Percentiles rank a stretch among this genome's conserved stretches.
Conservation (phyloP, 306 rosid species). For the Begonia loranthoides region DNA sequence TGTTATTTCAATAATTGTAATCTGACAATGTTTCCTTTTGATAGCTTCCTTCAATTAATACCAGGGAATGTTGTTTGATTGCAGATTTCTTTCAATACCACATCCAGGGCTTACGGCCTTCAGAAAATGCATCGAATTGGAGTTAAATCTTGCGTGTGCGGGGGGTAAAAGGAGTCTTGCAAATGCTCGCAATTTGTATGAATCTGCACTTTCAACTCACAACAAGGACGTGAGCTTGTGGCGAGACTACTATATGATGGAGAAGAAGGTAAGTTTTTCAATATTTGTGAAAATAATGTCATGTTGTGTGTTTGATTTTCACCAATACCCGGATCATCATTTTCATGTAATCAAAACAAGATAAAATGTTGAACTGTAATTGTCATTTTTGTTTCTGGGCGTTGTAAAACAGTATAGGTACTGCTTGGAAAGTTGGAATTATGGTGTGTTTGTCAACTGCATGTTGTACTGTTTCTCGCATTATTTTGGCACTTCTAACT, state of each 20-base stretch:
- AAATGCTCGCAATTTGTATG: slow-evolving; percentile 56
- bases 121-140: slow-evolving; percentile 61
- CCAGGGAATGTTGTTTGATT: slow-evolving; percentile 11
- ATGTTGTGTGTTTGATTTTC: not conserved
- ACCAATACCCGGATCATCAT: not conserved
- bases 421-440: too few species aligned
- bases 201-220: slow-evolving; percentile 59
- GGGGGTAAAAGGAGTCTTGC: slow-evolving; percentile 59
- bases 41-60: too few species aligned
- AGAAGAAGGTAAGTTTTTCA: slow-evolving; percentile 43
- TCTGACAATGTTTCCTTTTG: too few species aligned
- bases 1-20: slow-evolving; percentile 1
- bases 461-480: too few species aligned
- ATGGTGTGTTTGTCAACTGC: too few species aligned
- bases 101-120: slow-evolving; percentile 69
- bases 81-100: slow-evolving; percentile 71
- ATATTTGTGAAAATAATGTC: not conserved
- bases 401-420: not conserved
- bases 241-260: slow-evolving; percentile 59
- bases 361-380: too few species aligned
- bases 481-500: not conserved
- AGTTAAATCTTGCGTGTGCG: slow-evolving; percentile 50
- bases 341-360: not conserved
- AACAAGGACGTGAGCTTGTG: slow-evolving; percentile 59
- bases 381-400: not conserved